Base-by-base conservation (phyloP, 2,329 filamentous ascomycete species). In the Capronia epimyces region DNA sequence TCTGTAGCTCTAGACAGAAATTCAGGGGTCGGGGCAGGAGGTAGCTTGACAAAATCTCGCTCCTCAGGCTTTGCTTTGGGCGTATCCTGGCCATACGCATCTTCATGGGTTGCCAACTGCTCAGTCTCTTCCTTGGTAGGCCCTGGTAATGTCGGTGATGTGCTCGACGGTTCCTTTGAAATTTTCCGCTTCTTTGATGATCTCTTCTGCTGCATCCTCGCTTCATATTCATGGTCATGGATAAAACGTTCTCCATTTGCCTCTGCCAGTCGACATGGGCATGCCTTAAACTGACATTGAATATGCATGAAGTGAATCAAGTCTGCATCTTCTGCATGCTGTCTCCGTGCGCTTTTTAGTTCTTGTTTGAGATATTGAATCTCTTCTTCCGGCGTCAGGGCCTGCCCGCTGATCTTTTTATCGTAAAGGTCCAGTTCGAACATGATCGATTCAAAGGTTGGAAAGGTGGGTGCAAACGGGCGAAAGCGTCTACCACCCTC, bases 281-380 rank as follows among this genome's bases (percentile, higher is more conserved):
- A 76, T 46, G 67, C 65, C 50, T 71, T 66, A 53, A 75, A 74
- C 55, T 74, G 71, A 49, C 74, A 76, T 56, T 75, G 71, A 61
- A 75, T 69, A 40, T 71, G 71, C 64, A 76, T 60, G 53, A 74
- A 75, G 25, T 75, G 64, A 2, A 82, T 69, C 67, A 81, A 73
- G 24, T 81, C 78, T 56, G 82, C 74, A 0, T 78, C 78, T 37
- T 61, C 53, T 18, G 27, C 37, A 22, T 75, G 71, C 48, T 68
- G 64, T 53, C 78, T 71, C 58, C 69, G 72, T 63, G 83, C 79
- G 24, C 65, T 65, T 21, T 67, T 63, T 3, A 83, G 68, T 49
- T 80, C 73, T 37, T 77, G 70, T 50, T 74, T 70, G 9, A 75
- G 56, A 2, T 67, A 62, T 2, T 67, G 61, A 18, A 81, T 59